These are phyloP conservation scores for Ochromonas danica DNA, from an alignment of 108 stramenopile species.

Conservation along the genomic window DNA sequence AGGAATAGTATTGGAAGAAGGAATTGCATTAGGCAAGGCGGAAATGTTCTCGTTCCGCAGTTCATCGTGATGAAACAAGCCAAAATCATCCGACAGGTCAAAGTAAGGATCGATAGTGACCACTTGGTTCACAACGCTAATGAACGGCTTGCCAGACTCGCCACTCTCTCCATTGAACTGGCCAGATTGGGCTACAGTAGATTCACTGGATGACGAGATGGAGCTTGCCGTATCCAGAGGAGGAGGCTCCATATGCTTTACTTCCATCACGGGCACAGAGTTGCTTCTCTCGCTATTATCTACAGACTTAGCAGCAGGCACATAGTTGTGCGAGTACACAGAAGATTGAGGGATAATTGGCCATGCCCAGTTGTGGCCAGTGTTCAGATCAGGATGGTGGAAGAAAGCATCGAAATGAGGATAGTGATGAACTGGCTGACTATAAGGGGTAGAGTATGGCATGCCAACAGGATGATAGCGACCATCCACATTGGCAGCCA, in stretches of 20 bases:
- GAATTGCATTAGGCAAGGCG: no score
- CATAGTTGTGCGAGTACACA: no score
- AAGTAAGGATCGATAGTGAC: background rate
- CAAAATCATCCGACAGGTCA: background rate
- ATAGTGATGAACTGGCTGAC: background rate
- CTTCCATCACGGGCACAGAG: no score
- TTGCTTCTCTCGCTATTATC: no score
- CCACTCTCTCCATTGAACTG: background rate
- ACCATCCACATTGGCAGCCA: no score
- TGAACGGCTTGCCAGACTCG: background rate
- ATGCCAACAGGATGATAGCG: background rate
- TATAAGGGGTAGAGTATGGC: background rate
- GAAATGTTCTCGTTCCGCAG: no score
- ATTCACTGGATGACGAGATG: background rate
- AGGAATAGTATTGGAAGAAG: no score
- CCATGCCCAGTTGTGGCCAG: background rate
- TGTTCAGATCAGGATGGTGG: background rate
- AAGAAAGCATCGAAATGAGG: background rate
- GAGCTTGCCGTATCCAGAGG: no score
- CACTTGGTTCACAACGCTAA: background rate
- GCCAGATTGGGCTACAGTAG: background rate
- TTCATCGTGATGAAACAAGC: background rate
- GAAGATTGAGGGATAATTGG: background rate
- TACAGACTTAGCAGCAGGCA: background rate
- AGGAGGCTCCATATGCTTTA: no score